Base-by-base conservation (phyloP, 176 grass and related monocot genomes). In the Lolium multiflorum region DNA sequence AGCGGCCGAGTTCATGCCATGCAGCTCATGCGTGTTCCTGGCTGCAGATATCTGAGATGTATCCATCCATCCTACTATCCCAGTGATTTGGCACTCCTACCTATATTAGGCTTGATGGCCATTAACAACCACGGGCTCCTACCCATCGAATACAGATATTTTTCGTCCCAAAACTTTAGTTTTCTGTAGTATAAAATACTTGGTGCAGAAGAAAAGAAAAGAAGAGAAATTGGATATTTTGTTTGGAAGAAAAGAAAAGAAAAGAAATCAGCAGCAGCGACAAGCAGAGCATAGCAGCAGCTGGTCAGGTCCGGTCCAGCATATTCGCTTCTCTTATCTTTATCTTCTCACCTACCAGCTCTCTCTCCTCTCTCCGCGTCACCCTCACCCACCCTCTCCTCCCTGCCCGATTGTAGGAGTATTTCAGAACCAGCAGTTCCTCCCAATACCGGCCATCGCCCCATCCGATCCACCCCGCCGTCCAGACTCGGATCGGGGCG, bases 361-460 rank as follows among this genome's bases (percentile, higher is more conserved):
- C 18, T n/a, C n/a, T n/a, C n/a, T n/a, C 49, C 67, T 44, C 71
- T 74, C 72, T 75, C 72, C 72, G 21, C 46, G 71, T 74, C 71
- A 74, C 71, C 71, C 21, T 25, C 71, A 35, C 31, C 64, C 43
- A 24, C 71, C 44, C 5, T n/a, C n/a, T 44, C 44, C 43, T n/a
- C n/a, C 21, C 71, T 13, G 22, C 70, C 46, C 6, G 24, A n/a
- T n/a, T n/a, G n/a, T n/a, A n/a, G n/a, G n/a, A n/a, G n/a, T n/a
- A n/a, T n/a, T n/a, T n/a, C n/a, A n/a, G n/a, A n/a, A n/a, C n/a
- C n/a, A n/a, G n/a, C n/a, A n/a, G n/a, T n/a, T n/a, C n/a, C n/a
- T n/a, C n/a, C n/a, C n/a, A n/a, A n/a, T n/a, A n/a, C n/a, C n/a
- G n/a, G n/a, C n/a, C n/a, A n/a, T n/a, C n/a, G n/a, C n/a, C n/a